Base-by-base conservation (phyloP, 1,284 basidiomycete species). In the Boletus smithii region DNA sequence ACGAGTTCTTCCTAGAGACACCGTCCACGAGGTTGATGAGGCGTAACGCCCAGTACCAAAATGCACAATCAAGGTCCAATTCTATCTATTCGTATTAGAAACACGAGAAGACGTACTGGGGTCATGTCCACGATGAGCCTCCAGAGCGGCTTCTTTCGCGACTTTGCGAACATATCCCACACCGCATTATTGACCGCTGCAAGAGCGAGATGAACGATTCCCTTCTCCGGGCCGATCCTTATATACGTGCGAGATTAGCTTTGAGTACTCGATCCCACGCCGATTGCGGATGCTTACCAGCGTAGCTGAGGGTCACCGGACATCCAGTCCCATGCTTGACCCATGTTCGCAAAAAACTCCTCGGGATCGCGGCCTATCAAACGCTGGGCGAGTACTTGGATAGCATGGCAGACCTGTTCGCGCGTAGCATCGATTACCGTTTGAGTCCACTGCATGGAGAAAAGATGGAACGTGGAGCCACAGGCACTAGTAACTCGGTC, bases 331-430 rank as follows among this genome's bases (percentile, higher is more conserved):
- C 85, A 88, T 1, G 83, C 78, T 59, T 79, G 76, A 3, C 91
- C 91, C 91, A 95, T 95, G 68, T 95, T 81, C 6, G 75, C 73
- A 60, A 95, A 95, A 23, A 97, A 77, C 31, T 80, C 76, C 61
- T 92, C 90, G 23, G 85, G 77, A 50, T 90, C 83, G 67, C 86
- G 91, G 16, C 91, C 91, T 14, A 95, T 71, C 10, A 97, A 75
- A 16, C 61, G 47, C 18, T 88, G 75, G 1, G 91, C 84, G 35
- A 95, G 81, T 60, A 85, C 80, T 50, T 76, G 73, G 62, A 94
- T 91, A 8, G 91, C 88, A 29, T 73, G 72, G 66, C 88, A 91
- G 43, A 91, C 84, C 81, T 83, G 16, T 13, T 31, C 16, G 24
- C 18, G 10, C 33, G 35, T 33, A 10, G 5, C 23, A n/a, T n/a